phyloP scores from a whole-genome alignment of 106 monocot species.

The Platanthera guangdongensis region DNA sequence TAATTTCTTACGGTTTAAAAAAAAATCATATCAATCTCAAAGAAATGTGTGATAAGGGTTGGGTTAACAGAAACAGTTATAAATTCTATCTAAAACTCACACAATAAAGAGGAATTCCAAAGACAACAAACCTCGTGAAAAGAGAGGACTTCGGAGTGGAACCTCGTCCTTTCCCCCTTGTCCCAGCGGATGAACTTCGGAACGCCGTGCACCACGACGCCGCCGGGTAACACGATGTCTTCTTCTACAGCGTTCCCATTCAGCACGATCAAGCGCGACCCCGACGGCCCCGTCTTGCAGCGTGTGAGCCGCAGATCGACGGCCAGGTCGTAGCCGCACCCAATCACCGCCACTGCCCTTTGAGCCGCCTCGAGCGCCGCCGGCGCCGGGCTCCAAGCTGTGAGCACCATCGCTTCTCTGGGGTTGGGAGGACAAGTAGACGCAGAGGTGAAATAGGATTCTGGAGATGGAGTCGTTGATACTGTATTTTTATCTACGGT shows the following conservation, averaged over 20 bases:
- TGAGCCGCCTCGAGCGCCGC: conserved; percentile 35
- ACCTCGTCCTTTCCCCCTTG: conserved; percentile 72
- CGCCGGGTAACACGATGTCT: conserved; percentile 61
- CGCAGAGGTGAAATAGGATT: neutral
- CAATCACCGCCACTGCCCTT: conserved; percentile 49
- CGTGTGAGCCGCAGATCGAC: conserved; percentile 34
- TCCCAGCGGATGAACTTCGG: conserved; percentile 50
- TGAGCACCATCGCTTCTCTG: neutral
- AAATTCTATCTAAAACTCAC: neutral
- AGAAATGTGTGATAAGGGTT: neutral
- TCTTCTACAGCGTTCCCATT: conserved; percentile 19
- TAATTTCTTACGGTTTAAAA: too few relatives aligned
- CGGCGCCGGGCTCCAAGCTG: conserved; percentile 9
- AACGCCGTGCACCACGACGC: conserved; percentile 33
- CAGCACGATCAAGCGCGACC: conserved; percentile 39
- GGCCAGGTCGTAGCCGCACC: conserved; percentile 70
- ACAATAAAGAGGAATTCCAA: neutral
- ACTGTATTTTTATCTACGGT: neutral
- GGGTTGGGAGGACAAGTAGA: neutral
- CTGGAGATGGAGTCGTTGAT: neutral
- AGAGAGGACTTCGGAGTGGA: conserved; percentile 57
- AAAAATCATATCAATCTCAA: neutral
- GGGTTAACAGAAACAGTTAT: neutral
- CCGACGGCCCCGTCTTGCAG: conserved; percentile 25
- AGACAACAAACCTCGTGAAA: conserved; percentile 46